Evolutionary conservation across 148 eudicot genomes (phyloP).

Genomic region (Dianthus caryophyllus): DNA sequence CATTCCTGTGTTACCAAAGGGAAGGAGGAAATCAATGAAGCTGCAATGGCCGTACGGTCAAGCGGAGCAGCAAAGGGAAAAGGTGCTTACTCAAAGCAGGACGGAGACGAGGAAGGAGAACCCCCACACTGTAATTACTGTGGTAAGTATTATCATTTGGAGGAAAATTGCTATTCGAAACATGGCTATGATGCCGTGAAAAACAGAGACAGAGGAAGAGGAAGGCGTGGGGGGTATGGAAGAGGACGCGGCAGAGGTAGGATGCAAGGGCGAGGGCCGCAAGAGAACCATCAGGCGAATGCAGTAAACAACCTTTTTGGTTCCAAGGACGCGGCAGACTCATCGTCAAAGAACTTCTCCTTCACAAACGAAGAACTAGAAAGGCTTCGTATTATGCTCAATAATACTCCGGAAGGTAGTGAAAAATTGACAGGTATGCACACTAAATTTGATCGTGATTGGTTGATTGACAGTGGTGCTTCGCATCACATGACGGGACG

Average conservation of each 20-base stretch:
- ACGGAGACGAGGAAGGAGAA: not conserved
- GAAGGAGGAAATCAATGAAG: not conserved
- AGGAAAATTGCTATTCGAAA: no score
- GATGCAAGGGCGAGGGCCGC: not conserved
- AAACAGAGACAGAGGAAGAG: not conserved
- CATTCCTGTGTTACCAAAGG: not conserved
- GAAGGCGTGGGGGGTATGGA: not conserved
- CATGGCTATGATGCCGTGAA: no score
- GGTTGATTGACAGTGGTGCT: not conserved
- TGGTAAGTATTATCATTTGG: no score
- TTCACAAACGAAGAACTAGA: not conserved
- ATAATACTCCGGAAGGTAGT: not conserved
- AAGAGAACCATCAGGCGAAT: constrained; percentile 1
- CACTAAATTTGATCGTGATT: not conserved
- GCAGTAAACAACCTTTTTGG: not conserved
- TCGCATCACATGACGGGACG: not conserved
- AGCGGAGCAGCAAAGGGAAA: not conserved
- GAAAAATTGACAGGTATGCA: not conserved
- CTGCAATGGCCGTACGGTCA: not conserved
- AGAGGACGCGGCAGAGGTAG: constrained; percentile 1
- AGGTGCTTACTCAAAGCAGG: not conserved
- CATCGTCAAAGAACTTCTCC: not conserved
- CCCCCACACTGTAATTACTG: not conserved
- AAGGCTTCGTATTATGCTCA: not conserved
- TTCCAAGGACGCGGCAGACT: not conserved